phyloP scores from a whole-genome alignment of 352 stramenopile genomes.

The Phytophthora hybrid region DNA sequence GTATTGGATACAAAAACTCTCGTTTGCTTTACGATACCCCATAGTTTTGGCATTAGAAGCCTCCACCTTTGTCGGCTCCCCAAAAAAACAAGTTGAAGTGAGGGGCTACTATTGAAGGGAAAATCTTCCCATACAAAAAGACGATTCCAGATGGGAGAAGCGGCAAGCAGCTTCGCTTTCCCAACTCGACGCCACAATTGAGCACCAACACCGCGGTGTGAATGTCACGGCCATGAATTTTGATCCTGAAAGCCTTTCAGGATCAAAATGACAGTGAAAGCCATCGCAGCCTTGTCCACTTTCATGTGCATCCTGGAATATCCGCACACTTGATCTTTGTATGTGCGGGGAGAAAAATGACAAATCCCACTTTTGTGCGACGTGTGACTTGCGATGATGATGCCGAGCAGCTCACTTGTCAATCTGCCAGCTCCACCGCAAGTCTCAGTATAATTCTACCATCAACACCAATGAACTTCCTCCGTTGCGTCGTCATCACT shows the following conservation, averaged over 20 bases:
- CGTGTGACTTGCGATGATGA: constrained; percentile 7
- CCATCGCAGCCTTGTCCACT: not conserved
- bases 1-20: not conserved
- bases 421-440: constrained; percentile 19
- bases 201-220: not conserved
- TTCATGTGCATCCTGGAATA: not conserved
- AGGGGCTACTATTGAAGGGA: not conserved
- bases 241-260: not conserved
- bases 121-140: not conserved
- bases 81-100: not conserved
- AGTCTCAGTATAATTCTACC: no score
- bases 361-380: not conserved
- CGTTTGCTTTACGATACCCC: not conserved
- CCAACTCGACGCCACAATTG: not conserved
- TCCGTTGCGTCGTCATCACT: constrained; percentile 11
- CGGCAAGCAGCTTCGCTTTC: not conserved
- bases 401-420: constrained; percentile 19
- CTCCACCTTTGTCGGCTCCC: no score
- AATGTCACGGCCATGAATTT: not conserved
- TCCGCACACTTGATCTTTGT: not conserved
- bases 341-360: not conserved
- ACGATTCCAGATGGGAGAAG: not conserved
- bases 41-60: no score
- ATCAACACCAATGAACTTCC: constrained; percentile 23
- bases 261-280: not conserved